phyloP scores from a whole-genome alignment of 495 filamentous ascomycete species.

The Neurospora hispaniola region DNA sequence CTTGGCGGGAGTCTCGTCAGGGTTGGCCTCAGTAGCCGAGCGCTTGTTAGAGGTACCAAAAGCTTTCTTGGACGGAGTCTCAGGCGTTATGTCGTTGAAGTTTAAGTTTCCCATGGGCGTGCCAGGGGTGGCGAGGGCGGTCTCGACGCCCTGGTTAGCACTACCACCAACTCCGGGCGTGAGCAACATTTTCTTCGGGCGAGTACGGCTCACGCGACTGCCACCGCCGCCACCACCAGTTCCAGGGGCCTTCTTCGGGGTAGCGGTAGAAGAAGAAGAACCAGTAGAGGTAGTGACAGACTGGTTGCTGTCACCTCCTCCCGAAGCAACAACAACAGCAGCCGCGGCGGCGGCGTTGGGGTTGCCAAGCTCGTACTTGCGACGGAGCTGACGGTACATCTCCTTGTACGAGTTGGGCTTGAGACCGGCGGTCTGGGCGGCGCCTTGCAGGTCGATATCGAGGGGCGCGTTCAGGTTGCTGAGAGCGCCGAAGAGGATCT shows the following conservation, averaged over 20 bases:
- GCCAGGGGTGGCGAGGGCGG: background rate
- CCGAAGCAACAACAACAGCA: background rate
- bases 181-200: background rate
- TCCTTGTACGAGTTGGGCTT: background rate
- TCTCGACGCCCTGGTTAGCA: background rate
- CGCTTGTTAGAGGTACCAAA: background rate
- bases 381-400: background rate
- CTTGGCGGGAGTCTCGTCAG: background rate
- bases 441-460: background rate
- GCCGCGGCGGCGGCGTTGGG: background rate
- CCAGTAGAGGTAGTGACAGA: background rate
- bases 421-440: background rate
- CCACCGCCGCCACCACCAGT: background rate
- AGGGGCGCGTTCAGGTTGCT: background rate
- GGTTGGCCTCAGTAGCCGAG: background rate
- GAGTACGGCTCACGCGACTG: background rate
- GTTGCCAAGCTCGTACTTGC: background rate
- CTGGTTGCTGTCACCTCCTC: background rate
- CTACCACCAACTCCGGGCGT: background rate
- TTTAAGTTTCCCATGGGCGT: background rate
- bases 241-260: background rate
- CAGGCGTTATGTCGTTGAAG: background rate
- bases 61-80: background rate
- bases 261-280: background rate
- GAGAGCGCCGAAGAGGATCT: background rate